A percentile compares a stretch with the other conserved stretches of the same genome.
Conservation (phyloP, 352 stramenopile species). For the Chrysophaeum taylorii region DNA sequence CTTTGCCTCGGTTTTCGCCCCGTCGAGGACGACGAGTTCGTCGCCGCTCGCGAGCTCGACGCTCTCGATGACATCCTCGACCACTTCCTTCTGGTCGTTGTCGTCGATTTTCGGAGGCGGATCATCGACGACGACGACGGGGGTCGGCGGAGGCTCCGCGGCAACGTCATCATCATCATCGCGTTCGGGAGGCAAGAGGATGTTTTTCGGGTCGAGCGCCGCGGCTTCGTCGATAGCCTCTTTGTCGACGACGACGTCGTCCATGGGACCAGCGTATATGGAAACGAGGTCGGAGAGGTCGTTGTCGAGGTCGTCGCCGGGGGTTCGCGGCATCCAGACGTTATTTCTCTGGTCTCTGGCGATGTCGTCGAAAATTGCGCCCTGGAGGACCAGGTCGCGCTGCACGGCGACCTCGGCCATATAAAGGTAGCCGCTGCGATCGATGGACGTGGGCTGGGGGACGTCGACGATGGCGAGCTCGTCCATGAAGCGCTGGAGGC, state of each 20-base stretch:
- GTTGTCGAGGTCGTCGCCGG: neutral
- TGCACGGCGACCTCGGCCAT: slow-evolving; percentile 24
- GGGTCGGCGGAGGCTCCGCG: too few relatives aligned
- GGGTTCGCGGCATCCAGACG: neutral
- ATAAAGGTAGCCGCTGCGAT: neutral
- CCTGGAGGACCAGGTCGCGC: slow-evolving; percentile 9
- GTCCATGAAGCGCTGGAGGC: slow-evolving; percentile 83
- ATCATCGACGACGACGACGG: too few relatives aligned
- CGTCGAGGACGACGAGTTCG: neutral
- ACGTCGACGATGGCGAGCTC: slow-evolving; percentile 82
- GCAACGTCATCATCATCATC: too few relatives aligned
- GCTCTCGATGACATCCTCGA: too few relatives aligned
- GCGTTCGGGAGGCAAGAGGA: too few relatives aligned
- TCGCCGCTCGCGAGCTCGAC: neutral
- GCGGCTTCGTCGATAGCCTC: neutral
- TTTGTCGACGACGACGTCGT: neutral
- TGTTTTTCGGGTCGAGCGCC: neutral
- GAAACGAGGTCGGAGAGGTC: neutral
- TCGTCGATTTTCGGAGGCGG: too few relatives aligned
- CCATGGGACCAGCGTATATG: neutral
- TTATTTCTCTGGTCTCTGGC: neutral
- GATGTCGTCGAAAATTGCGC: slow-evolving; percentile 13
- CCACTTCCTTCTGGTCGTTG: too few relatives aligned
- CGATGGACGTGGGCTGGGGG: slow-evolving; percentile 29
- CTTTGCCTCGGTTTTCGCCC: slow-evolving; percentile 2